Conservation (phyloP, 148 eudicot species). For the Nepenthes mirabilis region DNA sequence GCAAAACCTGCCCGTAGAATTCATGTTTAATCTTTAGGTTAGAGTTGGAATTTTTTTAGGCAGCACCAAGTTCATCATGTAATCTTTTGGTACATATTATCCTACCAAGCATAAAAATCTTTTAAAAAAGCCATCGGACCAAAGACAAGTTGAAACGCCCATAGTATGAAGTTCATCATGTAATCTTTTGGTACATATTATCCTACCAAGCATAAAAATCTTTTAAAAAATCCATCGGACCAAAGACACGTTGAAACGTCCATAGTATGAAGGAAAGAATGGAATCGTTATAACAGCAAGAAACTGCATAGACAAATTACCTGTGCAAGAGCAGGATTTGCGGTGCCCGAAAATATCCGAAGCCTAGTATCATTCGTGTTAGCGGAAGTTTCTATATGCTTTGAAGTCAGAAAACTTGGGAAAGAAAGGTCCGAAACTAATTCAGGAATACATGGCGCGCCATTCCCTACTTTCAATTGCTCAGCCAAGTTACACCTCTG, state of each 20-base stretch:
- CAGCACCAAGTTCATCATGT: background rate
- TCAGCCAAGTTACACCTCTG: conserved; percentile 61
- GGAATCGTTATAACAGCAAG: background rate
- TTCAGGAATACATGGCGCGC: conserved; percentile 24
- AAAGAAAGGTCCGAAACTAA: conserved; percentile 25
- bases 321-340: conserved; percentile 83
- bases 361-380: conserved; percentile 47
- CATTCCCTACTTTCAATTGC: conserved; percentile 52
- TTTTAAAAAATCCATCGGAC: no score
- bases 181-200: no score
- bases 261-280: background rate
- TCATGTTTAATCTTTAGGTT: no score
- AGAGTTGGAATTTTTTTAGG: no score
- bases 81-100: no score
- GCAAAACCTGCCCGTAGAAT: no score
- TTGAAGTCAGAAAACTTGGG: conserved; percentile 44
- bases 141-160: background rate
- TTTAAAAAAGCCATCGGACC: no score
- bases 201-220: no score
- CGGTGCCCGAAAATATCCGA: conserved; percentile 90
- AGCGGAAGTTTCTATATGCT: conserved; percentile 13
- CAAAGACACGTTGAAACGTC: background rate
- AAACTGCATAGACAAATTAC: conserved; percentile 14
- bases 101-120: no score
- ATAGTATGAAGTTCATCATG: background rate